These are phyloP conservation scores for Saccharomyces cerevisiae DNA, from an alignment of 805 yeast genomes.

Conservation along the genomic window DNA sequence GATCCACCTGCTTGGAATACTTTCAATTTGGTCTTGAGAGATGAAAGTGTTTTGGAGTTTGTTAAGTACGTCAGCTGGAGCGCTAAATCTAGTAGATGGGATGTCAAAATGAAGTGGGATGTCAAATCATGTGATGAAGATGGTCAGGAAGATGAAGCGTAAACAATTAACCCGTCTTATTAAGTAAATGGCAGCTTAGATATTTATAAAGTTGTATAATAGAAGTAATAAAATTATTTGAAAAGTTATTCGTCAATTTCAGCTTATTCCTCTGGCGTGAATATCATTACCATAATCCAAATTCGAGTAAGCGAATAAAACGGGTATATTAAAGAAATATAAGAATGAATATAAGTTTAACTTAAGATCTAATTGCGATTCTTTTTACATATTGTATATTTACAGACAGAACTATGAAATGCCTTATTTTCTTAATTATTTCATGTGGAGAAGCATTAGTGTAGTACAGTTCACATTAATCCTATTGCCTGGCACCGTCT, in stretches of 20 bases:
- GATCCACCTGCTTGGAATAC: conserved; percentile 80
- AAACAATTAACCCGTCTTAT: conserved; percentile 2
- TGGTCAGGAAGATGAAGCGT: conserved; percentile 14
- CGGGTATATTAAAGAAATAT: neutral
- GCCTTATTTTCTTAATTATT: neutral
- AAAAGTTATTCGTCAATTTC: neutral
- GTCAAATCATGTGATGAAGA: conserved; percentile 33
- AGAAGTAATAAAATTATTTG: neutral
- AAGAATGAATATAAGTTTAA: neutral
- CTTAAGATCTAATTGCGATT: neutral
- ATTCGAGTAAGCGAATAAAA: neutral
- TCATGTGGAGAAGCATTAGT: conserved; percentile 12
- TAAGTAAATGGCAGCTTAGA: neutral
- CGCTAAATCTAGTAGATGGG: conserved; percentile 93
- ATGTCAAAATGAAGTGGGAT: conserved; percentile 72
- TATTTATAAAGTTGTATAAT: neutral
- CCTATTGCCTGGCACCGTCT: conserved; percentile 78
- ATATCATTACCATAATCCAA: neutral
- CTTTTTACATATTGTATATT: neutral
- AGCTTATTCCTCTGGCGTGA: neutral
- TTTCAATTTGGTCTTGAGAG: conserved; percentile 69
- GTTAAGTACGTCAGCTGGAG: conserved; percentile 82
- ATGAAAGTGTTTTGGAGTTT: conserved; percentile 79
- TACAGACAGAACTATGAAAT: neutral
- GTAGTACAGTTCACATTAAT: conserved; percentile 41